These are phyloP conservation scores for Paracoccidioides lutzii DNA, from an alignment of 2,329 filamentous ascomycete genomes.

Conservation along the genomic window DNA sequence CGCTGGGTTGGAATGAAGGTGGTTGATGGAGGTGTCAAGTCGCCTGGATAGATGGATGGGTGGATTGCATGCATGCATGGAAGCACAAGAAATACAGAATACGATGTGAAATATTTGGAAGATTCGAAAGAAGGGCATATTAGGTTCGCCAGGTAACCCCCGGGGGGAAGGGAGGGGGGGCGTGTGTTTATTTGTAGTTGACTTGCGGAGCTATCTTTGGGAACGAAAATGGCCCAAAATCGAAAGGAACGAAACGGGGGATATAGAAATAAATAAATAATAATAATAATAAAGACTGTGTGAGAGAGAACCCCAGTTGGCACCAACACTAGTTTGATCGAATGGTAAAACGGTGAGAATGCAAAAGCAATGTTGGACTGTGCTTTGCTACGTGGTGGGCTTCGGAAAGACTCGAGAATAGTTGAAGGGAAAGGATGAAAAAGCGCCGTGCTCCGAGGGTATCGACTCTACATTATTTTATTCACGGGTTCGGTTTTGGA, in stretches of 20 bases:
- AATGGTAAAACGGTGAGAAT: not conserved
- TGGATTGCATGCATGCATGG: not conserved
- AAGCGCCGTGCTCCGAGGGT: not conserved
- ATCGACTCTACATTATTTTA: not conserved
- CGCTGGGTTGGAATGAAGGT: not conserved
- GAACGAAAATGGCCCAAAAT: not conserved
- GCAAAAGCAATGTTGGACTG: not conserved
- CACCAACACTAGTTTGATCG: not conserved
- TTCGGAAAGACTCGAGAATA: not conserved
- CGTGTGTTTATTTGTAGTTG: no score
- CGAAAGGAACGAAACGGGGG: not conserved
- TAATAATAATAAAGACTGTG: not conserved
- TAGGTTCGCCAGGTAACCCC: no score
- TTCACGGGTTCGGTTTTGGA: not conserved
- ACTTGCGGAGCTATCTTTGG: no score
- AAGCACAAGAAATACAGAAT: no score
- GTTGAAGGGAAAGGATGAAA: not conserved
- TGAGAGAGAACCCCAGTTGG: not conserved
- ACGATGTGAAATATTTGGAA: no score
- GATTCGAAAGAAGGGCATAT: no score
- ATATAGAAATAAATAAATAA: not conserved
- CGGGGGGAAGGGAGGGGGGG: no score
- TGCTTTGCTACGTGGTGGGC: constrained; percentile 1
- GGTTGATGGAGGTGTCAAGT: not conserved
- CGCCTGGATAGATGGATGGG: not conserved